Evolutionary conservation across 495 filamentous ascomycete species (phyloP).

Genomic region (Aspergillus taichungensis): DNA sequence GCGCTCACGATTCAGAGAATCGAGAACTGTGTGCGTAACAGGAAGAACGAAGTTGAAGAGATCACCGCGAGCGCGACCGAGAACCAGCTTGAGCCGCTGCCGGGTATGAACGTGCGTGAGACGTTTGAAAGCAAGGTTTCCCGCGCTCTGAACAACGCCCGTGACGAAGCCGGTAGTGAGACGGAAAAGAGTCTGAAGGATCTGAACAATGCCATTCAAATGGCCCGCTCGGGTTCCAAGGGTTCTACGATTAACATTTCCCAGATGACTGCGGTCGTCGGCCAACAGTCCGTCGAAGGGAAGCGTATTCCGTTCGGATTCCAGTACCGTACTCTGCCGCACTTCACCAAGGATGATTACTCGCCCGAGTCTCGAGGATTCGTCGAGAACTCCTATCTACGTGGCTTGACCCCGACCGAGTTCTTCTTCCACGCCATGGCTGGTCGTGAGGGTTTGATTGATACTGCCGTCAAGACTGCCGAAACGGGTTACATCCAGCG

Average conservation of each 20-base stretch:
- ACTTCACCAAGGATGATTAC: constrained; percentile 99
- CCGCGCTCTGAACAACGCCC: constrained; percentile 84
- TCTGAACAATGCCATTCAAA: constrained; percentile 88
- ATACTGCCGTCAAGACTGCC: constrained; percentile 98
- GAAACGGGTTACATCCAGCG: constrained; percentile 99
- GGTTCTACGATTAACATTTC: constrained; percentile 98
- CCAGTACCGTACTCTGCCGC: constrained; percentile 93
- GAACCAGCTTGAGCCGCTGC: constrained; percentile 77
- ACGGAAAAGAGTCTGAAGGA: constrained; percentile 90
- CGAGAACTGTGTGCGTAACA: constrained; percentile 61
- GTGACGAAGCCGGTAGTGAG: constrained; percentile 88
- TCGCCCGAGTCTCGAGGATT: constrained; percentile 95
- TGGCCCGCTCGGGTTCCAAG: constrained; percentile 94
- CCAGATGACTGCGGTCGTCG: constrained; percentile 96
- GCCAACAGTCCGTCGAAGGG: constrained; percentile 95
- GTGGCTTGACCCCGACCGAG: constrained; percentile 88
- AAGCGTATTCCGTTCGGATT: constrained; percentile 99
- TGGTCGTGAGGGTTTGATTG: constrained; percentile 98
- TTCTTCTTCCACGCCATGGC: constrained; percentile 99
- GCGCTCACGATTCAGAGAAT: constrained; percentile 71
- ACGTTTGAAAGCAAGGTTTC: constrained; percentile 96
- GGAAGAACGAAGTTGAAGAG: constrained; percentile 69
- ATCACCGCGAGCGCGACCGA: constrained; percentile 71
- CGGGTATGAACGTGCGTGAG: constrained; percentile 96
- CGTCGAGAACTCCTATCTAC: constrained; percentile 97